Percentiles rank a stretch among this genome's conserved stretches.
Conservation (phyloP, 2,329 filamentous ascomycete species). For the Hypoxylon sp. region DNA sequence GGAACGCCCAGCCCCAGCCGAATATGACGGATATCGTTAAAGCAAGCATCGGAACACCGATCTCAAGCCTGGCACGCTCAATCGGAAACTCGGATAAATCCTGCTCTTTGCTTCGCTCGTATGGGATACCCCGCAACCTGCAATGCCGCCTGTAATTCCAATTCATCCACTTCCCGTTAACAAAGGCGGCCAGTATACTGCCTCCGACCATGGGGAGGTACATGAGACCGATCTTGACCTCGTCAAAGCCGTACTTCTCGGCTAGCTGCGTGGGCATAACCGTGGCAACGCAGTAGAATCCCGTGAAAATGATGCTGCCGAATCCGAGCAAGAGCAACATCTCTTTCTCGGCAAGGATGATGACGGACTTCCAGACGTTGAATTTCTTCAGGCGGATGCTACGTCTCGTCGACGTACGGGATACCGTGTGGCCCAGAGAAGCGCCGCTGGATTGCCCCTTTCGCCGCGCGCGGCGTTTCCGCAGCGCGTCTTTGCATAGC, state of each 20-base stretch:
- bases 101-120: slow-evolving; percentile 61
- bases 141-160: slow-evolving; percentile 71
- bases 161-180: slow-evolving; percentile 66
- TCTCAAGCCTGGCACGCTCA: slow-evolving; percentile 54
- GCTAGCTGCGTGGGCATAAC: slow-evolving; percentile 51
- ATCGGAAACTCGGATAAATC: slow-evolving; percentile 54
- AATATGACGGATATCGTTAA: slow-evolving; percentile 58
- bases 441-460: slow-evolving; percentile 9
- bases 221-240: slow-evolving; percentile 60
- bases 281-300: slow-evolving; percentile 54
- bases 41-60: slow-evolving; percentile 58
- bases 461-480: slow-evolving; percentile 23
- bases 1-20: slow-evolving; percentile 56
- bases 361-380: slow-evolving; percentile 53
- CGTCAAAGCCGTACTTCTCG: slow-evolving; percentile 66
- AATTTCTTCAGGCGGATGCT: slow-evolving; percentile 46
- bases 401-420: slow-evolving; percentile 34
- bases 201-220: slow-evolving; percentile 57
- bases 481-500: slow-evolving; percentile 42
- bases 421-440: slow-evolving; percentile 25
- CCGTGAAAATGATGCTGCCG: slow-evolving; percentile 52
- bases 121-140: slow-evolving; percentile 60
- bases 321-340: slow-evolving; percentile 55
- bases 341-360: slow-evolving; percentile 55
- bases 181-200: slow-evolving; percentile 52